Evolutionary conservation across 163 green algal genomes (phyloP).

Genomic region (Chloroidium sp.): DNA sequence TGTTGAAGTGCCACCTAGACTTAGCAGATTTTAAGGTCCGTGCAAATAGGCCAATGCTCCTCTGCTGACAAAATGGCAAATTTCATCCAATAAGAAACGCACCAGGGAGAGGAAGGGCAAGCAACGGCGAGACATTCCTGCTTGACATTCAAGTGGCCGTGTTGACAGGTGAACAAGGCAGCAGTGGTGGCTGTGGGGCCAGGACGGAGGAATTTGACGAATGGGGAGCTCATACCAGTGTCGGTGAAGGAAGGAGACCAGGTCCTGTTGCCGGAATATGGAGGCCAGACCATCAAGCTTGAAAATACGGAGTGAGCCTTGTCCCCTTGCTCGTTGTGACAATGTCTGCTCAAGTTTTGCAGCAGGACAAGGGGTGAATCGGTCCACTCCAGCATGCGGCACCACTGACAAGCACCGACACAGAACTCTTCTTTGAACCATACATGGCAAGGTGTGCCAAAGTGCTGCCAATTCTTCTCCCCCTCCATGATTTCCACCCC

Average conservation of each 20-base stretch:
- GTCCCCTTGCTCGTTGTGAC: background rate
- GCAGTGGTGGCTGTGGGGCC: slow-evolving; percentile 77
- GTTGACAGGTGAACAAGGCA: slow-evolving; percentile 77
- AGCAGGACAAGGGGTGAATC: background rate
- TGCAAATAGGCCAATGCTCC: too few species aligned
- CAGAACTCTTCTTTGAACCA: background rate
- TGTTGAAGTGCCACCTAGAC: too few species aligned
- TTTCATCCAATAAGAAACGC: too few species aligned
- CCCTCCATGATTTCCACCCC: background rate
- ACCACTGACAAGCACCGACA: background rate
- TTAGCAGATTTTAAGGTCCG: too few species aligned
- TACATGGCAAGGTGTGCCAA: background rate
- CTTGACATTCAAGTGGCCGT: background rate
- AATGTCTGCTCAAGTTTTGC: background rate
- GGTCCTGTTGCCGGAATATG: slow-evolving; percentile 88
- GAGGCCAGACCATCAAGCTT: slow-evolving; percentile 73
- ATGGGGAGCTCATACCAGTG: slow-evolving; percentile 66
- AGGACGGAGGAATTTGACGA: slow-evolving; percentile 52
- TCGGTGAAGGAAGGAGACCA: slow-evolving; percentile 84
- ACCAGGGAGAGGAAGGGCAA: too few species aligned
- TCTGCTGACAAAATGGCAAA: too few species aligned
- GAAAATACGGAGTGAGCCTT: slow-evolving; percentile 72
- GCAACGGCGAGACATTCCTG: too few species aligned
- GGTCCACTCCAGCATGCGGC: background rate
- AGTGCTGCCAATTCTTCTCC: background rate